Evolutionary conservation across 768 basidiomycete species (phyloP).

Genomic region (Coprinopsis sp.): DNA sequence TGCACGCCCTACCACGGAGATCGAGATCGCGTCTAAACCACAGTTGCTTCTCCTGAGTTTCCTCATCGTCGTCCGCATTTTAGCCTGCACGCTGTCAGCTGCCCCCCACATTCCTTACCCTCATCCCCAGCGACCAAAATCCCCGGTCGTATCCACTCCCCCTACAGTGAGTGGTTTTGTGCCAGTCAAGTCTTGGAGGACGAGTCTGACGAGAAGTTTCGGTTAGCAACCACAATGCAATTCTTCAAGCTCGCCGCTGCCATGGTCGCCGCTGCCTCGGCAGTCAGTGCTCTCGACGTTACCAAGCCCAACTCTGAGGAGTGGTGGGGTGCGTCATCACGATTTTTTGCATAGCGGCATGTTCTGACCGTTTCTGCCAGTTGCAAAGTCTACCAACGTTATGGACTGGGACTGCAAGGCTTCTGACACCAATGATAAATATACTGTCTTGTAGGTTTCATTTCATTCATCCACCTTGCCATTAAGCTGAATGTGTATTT

Average conservation of each 20-base stretch:
- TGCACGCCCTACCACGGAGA: no score
- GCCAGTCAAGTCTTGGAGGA: no score
- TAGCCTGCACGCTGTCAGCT: no score
- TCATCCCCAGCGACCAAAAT: no score
- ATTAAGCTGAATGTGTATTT: conserved; percentile 10
- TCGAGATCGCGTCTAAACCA: no score
- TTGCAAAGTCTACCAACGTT: conserved; percentile 53
- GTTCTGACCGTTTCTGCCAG: conserved; percentile 27
- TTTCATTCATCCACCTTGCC: conserved; percentile 3
- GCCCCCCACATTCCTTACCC: no score
- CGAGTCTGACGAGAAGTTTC: no score
- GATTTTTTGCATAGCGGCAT: conserved; percentile 1
- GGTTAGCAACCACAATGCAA: conserved; percentile 2
- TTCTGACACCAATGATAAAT: conserved; percentile 31
- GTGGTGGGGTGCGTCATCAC: conserved; percentile 58
- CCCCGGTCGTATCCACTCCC: no score
- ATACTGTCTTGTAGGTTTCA: conserved; percentile 49
- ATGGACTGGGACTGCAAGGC: conserved; percentile 52
- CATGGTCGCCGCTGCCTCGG: conserved; percentile 32
- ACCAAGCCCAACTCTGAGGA: conserved; percentile 37
- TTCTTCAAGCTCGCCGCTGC: conserved; percentile 17
- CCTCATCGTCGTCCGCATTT: no score
- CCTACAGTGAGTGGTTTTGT: no score
- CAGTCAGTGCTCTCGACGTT: conserved; percentile 40
- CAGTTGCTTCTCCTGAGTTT: no score